A percentile compares a stretch with the other conserved stretches of the same genome.
These are phyloP conservation scores for Adansonia rubrostipa DNA, from an alignment of 441 rosid genomes.

Conservation along the genomic window DNA sequence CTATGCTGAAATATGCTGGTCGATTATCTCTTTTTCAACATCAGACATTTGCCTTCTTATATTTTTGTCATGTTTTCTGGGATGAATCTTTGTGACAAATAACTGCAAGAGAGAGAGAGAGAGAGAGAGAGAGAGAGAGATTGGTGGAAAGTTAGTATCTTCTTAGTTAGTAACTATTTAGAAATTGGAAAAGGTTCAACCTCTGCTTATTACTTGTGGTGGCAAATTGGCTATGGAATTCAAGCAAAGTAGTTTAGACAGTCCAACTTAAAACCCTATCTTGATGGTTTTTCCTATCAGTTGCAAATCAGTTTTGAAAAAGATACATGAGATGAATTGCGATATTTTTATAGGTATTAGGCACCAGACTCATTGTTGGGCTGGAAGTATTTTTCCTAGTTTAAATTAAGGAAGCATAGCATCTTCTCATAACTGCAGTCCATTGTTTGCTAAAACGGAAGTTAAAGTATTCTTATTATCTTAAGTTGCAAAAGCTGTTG, in stretches of 20 bases:
- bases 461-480: not conserved
- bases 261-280: not conserved
- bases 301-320: not conserved
- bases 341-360: not conserved
- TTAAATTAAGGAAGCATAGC: constrained; percentile 12
- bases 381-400: not conserved
- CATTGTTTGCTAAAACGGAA: not conserved
- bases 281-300: not conserved
- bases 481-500: not conserved
- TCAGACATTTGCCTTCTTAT: not conserved
- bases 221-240: not conserved
- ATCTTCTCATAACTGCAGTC: not conserved
- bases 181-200: not conserved
- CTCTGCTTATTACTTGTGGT: constrained; percentile 6
- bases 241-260: not conserved
- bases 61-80: not conserved
- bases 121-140: not conserved
- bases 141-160: constrained; percentile 1
- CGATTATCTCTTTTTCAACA: constrained; percentile 10
- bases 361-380: not conserved
- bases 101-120: not conserved
- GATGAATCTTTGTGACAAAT: not conserved
- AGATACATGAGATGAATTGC: constrained; percentile 1
- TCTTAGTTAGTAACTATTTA: not conserved
- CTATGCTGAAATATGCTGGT: constrained; percentile 13